phyloP scores from a whole-genome alignment of 2,329 filamentous ascomycete genomes.

The Claviceps maximensis region DNA sequence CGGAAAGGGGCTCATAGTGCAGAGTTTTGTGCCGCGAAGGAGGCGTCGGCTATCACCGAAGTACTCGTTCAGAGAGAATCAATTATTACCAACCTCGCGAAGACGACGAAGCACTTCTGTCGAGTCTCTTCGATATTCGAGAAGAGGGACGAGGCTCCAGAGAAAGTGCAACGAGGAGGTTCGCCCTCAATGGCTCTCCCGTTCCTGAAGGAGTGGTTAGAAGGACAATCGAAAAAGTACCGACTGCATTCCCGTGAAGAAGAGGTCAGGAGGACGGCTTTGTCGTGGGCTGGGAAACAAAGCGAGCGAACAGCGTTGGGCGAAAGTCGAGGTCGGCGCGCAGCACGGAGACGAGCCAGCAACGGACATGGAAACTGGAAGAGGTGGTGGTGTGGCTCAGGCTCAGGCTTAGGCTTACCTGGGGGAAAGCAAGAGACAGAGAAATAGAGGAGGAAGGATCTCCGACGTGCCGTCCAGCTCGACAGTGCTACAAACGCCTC shows the following conservation, averaged over 20 bases:
- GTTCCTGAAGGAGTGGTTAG: conserved; percentile 4
- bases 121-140: conserved; percentile 4
- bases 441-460: conserved; percentile 13
- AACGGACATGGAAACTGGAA: too few relatives aligned
- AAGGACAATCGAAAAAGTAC: conserved; percentile 2
- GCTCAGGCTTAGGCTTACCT: too few relatives aligned
- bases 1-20: background rate
- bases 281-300: conserved; percentile 1
- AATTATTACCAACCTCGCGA: conserved; percentile 10
- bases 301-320: conserved; percentile 6
- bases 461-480: conserved; percentile 23
- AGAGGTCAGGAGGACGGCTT: background rate
- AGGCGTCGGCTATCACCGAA: background rate
- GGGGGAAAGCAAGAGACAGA: conserved; percentile 14
- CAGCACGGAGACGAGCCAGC: conserved; percentile 5
- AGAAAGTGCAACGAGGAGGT: conserved; percentile 4
- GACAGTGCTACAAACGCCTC: conserved; percentile 25
- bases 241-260: background rate
- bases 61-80: background rate
- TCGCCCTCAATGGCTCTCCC: conserved; percentile 8
- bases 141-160: background rate
- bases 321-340: conserved; percentile 5
- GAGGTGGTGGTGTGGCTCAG: conserved; percentile 10
- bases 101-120: conserved; percentile 8
- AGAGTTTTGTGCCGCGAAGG: background rate